Base-by-base conservation (phyloP, 352 stramenopile species). In the Phytophthora sp. region DNA sequence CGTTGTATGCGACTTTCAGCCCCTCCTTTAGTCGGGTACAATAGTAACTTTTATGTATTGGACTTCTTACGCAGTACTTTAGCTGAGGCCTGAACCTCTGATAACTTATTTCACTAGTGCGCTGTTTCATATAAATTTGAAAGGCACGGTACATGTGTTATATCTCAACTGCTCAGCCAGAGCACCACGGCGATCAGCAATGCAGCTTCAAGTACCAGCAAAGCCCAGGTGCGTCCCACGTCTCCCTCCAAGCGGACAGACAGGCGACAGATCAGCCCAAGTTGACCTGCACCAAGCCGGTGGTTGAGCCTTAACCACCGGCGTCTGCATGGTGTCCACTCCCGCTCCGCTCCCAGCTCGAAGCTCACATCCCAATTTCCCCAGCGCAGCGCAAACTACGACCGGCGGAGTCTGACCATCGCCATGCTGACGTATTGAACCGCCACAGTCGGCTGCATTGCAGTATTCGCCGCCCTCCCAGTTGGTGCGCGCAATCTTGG, bases 391-490 rank as follows among this genome's bases (percentile, higher is more conserved):
- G 30, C 27, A 74, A 18, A 21, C 56, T 21, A 38, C 45, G 45
- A 26, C 38, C 31, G 26, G 18, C n/a, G 23, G 23, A 7, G n/a
- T 39, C 36, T 39, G 30, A 45, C 16, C n/a, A 27, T 31, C 30
- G 44, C n/a, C 2, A 83, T 84, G 73, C 29, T 83, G 59, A 80
- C 66, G 29, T 73, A 63, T 55, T 85, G 73, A 69, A 11, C 71
- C 31, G 47, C 69, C 7, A 46, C 66, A 4, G 30, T 86, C 24
- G 67, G 47, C 2, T 71, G 75, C 61, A 59, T 69, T 51, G 59
- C 66, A 30, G 70, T 64, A 31, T 45, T 85, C 20, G 52, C 35
- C 41, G 24, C 53, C 12, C 33, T 68, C 1, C 24, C 51, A 0
- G 45, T 58, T 27, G 20, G 31, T 4, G 46, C 69, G 7, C 39